Evolutionary conservation across 139 green algal genomes (phyloP), one percentile per base, ranked within the genome.

Genomic region (Protoeuglena noctilucae): DNA sequence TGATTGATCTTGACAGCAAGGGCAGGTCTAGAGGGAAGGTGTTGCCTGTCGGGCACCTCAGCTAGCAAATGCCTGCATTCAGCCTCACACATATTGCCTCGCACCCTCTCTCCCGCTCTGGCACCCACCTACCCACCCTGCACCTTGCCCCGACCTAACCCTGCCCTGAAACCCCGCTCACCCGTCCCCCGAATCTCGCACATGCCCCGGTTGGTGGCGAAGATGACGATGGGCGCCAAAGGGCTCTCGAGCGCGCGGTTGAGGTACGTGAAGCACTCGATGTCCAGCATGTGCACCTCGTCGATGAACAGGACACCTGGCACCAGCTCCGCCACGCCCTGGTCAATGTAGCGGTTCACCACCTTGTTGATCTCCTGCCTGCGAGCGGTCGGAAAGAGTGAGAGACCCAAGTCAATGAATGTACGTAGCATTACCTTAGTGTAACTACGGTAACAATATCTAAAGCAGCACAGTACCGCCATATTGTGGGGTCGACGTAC

Each of bases 281-380:
- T 94, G 77, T 95, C 84, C 54, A 97, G 74, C 87, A 96, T 95
- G 80, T 95, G 89, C 52, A 95, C 88, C 76, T 98, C 91, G 56
- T 98, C 91, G 21, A 98, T 86, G 70, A 98, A 98, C 28, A 98
- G 73, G 47, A 98, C 91, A 5, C 91, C 90, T 2, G 90, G 90
- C n/a, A 97, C 78, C 30, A 98, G 81, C 74, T 95, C 87, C 14
- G 86, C 86, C 29, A 83, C 74, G 21, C 86, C 77, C 40, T 62
- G 47, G 50, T 83, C 75, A 51, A 82, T 82, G 61, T 80, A 82
- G 21, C 65, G 46, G 64, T 80, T 82, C n/a, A 82, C 50, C 29
- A 94, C 82, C 66, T 88, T 90, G 83, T 99, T 98, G 71, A 99
- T 93, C 64, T 99, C 91, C 56, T 87, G 73, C 19, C 90, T n/a